Conservation (phyloP, 176 grass and related monocot species). For the Musa acuminata region DNA sequence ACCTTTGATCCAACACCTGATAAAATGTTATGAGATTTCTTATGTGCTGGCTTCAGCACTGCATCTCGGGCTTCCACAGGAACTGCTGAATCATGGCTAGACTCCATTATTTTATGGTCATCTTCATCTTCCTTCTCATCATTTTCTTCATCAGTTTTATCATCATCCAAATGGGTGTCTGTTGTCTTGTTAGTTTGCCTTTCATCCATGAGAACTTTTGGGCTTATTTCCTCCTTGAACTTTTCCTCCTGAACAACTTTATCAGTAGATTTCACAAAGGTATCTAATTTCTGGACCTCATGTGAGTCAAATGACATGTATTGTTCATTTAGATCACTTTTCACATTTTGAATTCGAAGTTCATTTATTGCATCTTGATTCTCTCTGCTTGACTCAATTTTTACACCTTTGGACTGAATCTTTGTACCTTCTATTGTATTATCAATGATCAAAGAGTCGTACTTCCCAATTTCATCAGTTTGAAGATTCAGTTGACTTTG, state of each 20-base stretch:
- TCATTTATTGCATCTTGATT: slow-evolving; percentile 23
- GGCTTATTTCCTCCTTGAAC: background rate
- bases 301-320: background rate
- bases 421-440: background rate
- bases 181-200: slow-evolving; percentile 27
- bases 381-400: slow-evolving; percentile 18
- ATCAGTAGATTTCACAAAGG: background rate
- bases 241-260: background rate
- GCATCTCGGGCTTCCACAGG: slow-evolving; percentile 39
- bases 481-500: slow-evolving; percentile 1
- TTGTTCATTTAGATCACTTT: slow-evolving; percentile 23
- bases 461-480: background rate
- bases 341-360: slow-evolving; percentile 20
- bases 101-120: slow-evolving; percentile 24
- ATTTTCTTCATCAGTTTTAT: slow-evolving; percentile 32
- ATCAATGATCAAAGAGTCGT: background rate
- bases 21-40: slow-evolving; percentile 61
- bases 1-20: slow-evolving; percentile 87
- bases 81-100: slow-evolving; percentile 11
- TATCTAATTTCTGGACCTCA: background rate
- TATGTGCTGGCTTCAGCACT: slow-evolving; percentile 40
- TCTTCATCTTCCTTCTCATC: slow-evolving; percentile 35
- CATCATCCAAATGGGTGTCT: slow-evolving; percentile 26
- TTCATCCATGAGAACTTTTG: background rate
- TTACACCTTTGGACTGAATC: slow-evolving; percentile 2